Evolutionary conservation across 106 monocot genomes (phyloP).

Genomic region (Dendrobium nobile): DNA sequence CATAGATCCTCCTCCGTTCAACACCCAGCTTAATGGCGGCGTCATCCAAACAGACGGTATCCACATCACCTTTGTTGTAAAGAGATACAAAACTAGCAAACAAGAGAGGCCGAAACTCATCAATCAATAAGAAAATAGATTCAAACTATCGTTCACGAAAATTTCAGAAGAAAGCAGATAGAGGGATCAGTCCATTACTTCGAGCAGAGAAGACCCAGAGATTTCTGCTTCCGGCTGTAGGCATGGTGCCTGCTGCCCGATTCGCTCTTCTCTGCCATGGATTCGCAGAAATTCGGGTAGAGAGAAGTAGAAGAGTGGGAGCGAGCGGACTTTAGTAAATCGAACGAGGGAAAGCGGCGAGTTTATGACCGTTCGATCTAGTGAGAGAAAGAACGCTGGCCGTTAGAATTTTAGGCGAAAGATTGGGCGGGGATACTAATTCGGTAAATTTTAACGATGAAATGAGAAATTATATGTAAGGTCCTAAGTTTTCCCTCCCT

Average conservation of each 20-base stretch:
- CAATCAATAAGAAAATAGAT: slow-evolving; percentile 6
- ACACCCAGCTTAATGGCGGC: slow-evolving; percentile 71
- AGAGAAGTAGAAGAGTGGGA: neutral
- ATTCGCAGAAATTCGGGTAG: neutral
- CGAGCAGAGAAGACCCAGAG: slow-evolving; percentile 72
- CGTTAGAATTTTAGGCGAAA: neutral
- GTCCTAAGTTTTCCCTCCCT: neutral
- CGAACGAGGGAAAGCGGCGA: neutral
- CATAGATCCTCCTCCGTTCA: slow-evolving; percentile 95
- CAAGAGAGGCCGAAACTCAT: neutral
- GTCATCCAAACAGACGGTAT: slow-evolving; percentile 64
- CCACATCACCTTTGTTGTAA: slow-evolving; percentile 59
- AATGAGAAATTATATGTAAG: neutral
- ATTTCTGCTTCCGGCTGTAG: slow-evolving; percentile 91
- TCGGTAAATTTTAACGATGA: neutral
- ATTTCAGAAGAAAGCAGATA: neutral
- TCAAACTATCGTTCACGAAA: neutral
- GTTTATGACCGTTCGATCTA: neutral
- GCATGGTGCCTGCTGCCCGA: slow-evolving; percentile 20
- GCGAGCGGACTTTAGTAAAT: neutral
- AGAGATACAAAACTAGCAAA: slow-evolving; percentile 53
- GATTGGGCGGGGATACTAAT: neutral
- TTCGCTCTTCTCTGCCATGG: slow-evolving; percentile 10
- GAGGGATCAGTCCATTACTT: slow-evolving; percentile 31
- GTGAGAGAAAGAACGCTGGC: neutral